phyloP scores from a whole-genome alignment of 2,329 filamentous ascomycete species.

The Xylaria sp. region DNA sequence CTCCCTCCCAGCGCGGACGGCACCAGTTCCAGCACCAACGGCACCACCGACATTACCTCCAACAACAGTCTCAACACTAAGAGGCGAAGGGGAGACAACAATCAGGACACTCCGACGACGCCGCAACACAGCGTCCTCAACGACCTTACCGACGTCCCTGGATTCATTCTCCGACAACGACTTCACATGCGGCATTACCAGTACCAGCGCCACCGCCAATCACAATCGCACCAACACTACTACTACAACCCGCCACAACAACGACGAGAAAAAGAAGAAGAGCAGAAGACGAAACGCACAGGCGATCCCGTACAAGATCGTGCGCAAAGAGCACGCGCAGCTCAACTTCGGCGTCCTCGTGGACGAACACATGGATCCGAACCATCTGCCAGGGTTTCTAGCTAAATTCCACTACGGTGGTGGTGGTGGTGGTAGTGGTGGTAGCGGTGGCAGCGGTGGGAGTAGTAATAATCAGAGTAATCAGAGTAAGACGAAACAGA shows the following conservation, averaged over 20 bases:
- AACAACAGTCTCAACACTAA: not conserved
- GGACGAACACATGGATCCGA: conserved; percentile 41
- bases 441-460: no score
- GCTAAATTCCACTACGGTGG: not conserved
- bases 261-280: not conserved
- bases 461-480: no score
- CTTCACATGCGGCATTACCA: no score
- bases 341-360: conserved; percentile 48
- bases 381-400: conserved; percentile 37
- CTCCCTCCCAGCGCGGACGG: conserved; percentile 12
- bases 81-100: not conserved
- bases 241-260: not conserved
- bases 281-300: conserved; percentile 15
- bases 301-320: conserved; percentile 28
- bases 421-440: not conserved
- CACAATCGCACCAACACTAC: not conserved
- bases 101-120: not conserved
- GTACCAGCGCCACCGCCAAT: not conserved
- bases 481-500: not conserved
- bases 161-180: not conserved
- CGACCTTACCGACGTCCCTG: not conserved
- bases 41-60: no score
- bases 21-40: no score
- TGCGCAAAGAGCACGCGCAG: conserved; percentile 40
- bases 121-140: conserved; percentile 1